Conservation (phyloP, 129 eudicot genomes). For the Chrysanthemum lavandulifolium region DNA sequence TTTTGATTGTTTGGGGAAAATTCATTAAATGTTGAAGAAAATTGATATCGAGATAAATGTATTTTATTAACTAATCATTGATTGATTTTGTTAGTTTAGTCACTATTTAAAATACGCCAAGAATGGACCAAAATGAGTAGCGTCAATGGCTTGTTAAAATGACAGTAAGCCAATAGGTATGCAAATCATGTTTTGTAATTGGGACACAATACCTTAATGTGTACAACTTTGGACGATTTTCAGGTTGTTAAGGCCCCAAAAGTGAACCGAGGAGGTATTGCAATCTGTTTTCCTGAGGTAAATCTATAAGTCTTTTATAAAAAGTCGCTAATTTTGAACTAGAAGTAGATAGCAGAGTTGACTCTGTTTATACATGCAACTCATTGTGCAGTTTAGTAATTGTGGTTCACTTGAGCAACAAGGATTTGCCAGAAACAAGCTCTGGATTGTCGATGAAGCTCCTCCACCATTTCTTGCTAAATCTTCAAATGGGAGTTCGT, state of each 20-base stretch:
- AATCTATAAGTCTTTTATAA: background rate
- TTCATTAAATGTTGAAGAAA: background rate
- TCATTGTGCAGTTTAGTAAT: slow-evolving; percentile 55
- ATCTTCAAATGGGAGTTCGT: slow-evolving; percentile 61
- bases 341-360: background rate
- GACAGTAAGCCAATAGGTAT: background rate
- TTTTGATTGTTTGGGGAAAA: background rate
- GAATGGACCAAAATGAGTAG: background rate
- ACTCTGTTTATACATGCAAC: background rate
- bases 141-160: background rate
- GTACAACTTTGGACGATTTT: too few relatives aligned
- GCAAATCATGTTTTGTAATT: too few relatives aligned
- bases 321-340: background rate
- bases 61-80: background rate
- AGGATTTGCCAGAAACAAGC: slow-evolving; percentile 77
- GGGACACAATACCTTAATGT: too few relatives aligned
- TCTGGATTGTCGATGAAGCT: slow-evolving; percentile 64
- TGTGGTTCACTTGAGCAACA: slow-evolving; percentile 77
- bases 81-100: background rate
- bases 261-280: slow-evolving; percentile 83
- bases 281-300: slow-evolving; percentile 91
- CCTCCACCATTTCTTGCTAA: slow-evolving; percentile 68
- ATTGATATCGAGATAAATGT: background rate
- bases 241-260: slow-evolving; percentile 47
- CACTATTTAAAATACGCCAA: slow-evolving; percentile 6